Conservation (phyloP, 2,329 filamentous ascomycete species). For the Gaeumannomyces sp. region DNA sequence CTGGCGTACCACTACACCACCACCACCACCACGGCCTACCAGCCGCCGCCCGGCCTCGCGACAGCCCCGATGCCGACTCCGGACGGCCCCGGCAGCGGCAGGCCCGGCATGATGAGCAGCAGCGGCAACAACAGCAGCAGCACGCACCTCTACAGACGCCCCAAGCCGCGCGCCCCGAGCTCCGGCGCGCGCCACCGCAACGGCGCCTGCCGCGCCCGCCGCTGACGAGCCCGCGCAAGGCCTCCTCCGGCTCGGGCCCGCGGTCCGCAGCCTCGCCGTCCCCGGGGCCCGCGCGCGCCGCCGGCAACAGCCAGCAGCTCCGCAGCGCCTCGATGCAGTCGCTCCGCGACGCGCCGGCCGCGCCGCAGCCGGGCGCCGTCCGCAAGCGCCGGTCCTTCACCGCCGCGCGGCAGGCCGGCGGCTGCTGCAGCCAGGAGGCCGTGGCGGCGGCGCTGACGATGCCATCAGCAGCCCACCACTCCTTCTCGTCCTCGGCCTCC, state of each 20-base stretch:
- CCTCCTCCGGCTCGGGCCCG: conserved; percentile 8
- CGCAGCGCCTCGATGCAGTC: conserved; percentile 23
- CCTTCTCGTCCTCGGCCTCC: background rate
- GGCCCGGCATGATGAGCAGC: conserved; percentile 7
- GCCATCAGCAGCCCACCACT: background rate
- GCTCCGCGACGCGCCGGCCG: conserved; percentile 13
- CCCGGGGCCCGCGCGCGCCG: background rate
- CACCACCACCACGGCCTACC: conserved; percentile 17
- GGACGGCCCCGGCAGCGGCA: conserved; percentile 7
- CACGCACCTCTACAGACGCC: conserved; percentile 18
- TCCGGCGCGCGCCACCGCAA: conserved; percentile 44
- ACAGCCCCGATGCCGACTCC: conserved; percentile 1
- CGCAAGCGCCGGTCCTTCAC: background rate
- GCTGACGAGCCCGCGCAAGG: conserved; percentile 36
- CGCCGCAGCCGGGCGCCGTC: background rate
- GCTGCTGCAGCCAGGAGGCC: too few species aligned
- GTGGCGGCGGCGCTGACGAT: background rate
- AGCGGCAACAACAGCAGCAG: conserved; percentile 10
- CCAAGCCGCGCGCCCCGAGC: conserved; percentile 47
- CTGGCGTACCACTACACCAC: conserved; percentile 12
- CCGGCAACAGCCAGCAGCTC: conserved; percentile 9
- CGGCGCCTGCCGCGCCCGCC: conserved; percentile 24
- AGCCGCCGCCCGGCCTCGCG: conserved; percentile 9
- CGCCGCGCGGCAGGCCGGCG: too few species aligned
- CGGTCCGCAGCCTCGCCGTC: conserved; percentile 23